Percentiles rank a stretch among this genome's conserved stretches.
Conservation (phyloP, 306 rosid species). For the peach (Prunus persica) region DNA sequence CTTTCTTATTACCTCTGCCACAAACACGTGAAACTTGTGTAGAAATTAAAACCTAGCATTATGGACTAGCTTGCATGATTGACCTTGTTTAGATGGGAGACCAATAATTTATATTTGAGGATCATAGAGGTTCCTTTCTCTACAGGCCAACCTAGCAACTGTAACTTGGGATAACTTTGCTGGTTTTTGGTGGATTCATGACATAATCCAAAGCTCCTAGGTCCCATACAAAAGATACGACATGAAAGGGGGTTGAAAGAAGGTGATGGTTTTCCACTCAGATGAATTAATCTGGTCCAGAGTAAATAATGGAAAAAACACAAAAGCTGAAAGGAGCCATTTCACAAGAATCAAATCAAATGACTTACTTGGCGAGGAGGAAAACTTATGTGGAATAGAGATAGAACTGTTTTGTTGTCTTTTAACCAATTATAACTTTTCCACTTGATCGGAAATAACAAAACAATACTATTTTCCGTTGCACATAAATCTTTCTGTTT, state of each 20-base stretch:
- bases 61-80: conserved; percentile 1
- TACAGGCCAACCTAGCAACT: background rate
- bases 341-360: conserved; percentile 15
- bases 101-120: no score
- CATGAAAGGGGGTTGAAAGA: conserved; percentile 9
- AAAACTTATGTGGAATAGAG: no score
- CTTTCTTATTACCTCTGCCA: background rate
- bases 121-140: background rate
- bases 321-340: conserved; percentile 3
- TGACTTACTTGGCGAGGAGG: background rate
- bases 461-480: no score
- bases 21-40: background rate
- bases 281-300: conserved; percentile 29
- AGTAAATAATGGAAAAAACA: conserved; percentile 13
- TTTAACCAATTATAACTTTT: no score
- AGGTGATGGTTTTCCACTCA: conserved; percentile 18
- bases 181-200: background rate
- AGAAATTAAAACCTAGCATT: background rate
- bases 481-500: no score
- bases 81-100: background rate
- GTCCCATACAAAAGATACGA: background rate
- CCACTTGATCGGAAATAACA: no score
- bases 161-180: background rate
- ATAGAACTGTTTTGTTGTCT: no score
- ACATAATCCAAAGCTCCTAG: conserved; percentile 12